Evolutionary conservation across 306 rosid species (phyloP), one percentile per base, ranked within the genome.

Genomic region (Prunus mira): DNA sequence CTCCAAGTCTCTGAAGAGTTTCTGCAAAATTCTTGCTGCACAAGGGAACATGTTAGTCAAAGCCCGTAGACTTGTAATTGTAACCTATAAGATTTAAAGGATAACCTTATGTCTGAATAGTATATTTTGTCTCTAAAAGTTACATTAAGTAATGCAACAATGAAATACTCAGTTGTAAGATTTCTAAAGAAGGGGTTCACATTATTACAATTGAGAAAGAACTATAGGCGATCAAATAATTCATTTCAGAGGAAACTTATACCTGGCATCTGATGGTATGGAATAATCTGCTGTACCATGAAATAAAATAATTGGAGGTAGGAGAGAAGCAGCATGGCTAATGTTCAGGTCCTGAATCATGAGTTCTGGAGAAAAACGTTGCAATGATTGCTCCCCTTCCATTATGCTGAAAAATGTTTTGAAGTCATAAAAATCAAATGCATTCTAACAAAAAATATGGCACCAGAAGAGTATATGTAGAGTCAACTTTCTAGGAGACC

Each of bases 281-380:
- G 98, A 90, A 82, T 94, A 89, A 85, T 92, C 98, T 69, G 85
- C 97, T 65, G 97, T 91, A 30, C 98, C 98, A 82, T 94, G 98
- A 77, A 87, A 94, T 55, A 94, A 85, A 77, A 86, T 72, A 20
- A 88, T 41, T 30, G 81, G 91, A 61, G 98, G 98, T 47, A 94
- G 84, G 45, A 89, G 87, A 75, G 92, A 87, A 85, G 76, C 90
- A 28, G 90, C 91, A 78, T 87, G 81, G 74, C 80, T 87, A 78
- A 86, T 24, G 66, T 90, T 87, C 17, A 89, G 93, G 79, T 89
- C 91, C 81, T 90, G 91, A 67, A 90, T 84, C 84, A 89, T 58
- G 77, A 92, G 75, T 86, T 94, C 98, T 12, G 98, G 98, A 67
- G 98, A 94, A 82, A 86, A 94, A 67, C 81, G 86, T n/a, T 54